Evolutionary conservation across 2,329 filamentous ascomycete genomes (phyloP), one percentile per base, ranked within the genome.

Genomic region (Grosmannia huntii): DNA sequence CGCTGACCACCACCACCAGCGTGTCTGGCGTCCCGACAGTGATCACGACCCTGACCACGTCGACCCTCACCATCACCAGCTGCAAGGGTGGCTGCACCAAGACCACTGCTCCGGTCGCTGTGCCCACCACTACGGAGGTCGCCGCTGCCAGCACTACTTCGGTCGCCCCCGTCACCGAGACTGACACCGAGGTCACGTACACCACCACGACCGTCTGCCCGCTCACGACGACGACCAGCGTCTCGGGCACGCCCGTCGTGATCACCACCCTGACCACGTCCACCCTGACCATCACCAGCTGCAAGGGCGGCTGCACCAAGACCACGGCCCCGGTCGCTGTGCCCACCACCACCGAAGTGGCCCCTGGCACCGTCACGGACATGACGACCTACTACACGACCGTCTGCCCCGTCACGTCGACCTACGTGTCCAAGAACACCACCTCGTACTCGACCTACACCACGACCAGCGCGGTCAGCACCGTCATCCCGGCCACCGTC

Each of bases 1-100:
- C 57, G 2, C 23, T 36, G 11, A 58, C 57, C n/a, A 41, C 33
- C 12, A 41, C 28, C 7, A 19, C 33, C n/a, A 31, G 4, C 25
- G 38, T 41, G 16, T 28, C 33, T 4, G 53, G 53, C 23, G 16
- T 21, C 11, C 23, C 23, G 23, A 46, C 38, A 1, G 53, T 55
- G 14, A 55, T 55, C 53, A 55, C 53, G 38, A 55, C 36, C 19
- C 11, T 14, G 60, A 74, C 72, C 19, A 76, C 73, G 14, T 77
- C 75, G 7, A 76, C 74, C n/a, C 65, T 76, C 28, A 70, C 69
- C 14, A 68, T 76, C 44, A 75, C 73, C 3, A 66, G 68, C 51
- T 75, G 73, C 61, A 64, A 70, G 21, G 57, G 57, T 19, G 70
- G 68, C 59, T 63, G 63, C 14, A 68, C 67, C 48, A 66, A 66